phyloP scores from a whole-genome alignment of 23 red algal genomes.

The Gracilaria gracilis region DNA sequence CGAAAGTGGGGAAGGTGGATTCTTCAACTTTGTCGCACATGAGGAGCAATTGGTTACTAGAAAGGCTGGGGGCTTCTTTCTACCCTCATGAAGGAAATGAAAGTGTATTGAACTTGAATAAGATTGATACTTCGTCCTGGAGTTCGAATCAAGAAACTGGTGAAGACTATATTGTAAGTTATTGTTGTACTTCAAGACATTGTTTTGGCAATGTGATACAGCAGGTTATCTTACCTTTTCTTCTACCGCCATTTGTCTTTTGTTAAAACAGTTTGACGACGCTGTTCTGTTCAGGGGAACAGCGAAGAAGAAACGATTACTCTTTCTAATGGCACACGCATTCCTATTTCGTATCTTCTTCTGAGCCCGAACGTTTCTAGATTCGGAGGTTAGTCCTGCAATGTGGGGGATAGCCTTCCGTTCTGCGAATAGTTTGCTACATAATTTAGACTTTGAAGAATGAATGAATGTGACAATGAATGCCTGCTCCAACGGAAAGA shows the following conservation, averaged over 20 bases:
- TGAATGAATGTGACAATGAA: too few relatives aligned
- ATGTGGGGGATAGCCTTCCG: too few relatives aligned
- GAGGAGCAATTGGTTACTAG: neutral
- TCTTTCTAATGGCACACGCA: neutral
- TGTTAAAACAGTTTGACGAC: neutral
- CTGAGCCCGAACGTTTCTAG: neutral
- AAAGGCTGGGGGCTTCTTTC: neutral
- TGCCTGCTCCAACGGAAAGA: too few relatives aligned
- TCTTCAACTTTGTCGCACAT: neutral
- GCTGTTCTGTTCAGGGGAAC: neutral
- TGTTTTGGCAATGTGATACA: neutral
- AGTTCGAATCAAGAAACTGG: neutral
- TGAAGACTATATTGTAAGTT: neutral
- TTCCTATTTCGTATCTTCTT: neutral
- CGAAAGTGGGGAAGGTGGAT: neutral
- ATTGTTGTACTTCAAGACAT: neutral
- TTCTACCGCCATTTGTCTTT: neutral
- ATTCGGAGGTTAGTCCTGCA: too few relatives aligned
- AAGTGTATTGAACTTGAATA: neutral
- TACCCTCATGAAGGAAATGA: neutral
- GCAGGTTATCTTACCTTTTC: neutral
- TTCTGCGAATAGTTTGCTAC: too few relatives aligned
- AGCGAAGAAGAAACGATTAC: neutral
- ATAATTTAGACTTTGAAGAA: too few relatives aligned
- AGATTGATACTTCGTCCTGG: neutral